phyloP scores from a whole-genome alignment of 1,284 basidiomycete genomes.

The Leccinum laetum region DNA sequence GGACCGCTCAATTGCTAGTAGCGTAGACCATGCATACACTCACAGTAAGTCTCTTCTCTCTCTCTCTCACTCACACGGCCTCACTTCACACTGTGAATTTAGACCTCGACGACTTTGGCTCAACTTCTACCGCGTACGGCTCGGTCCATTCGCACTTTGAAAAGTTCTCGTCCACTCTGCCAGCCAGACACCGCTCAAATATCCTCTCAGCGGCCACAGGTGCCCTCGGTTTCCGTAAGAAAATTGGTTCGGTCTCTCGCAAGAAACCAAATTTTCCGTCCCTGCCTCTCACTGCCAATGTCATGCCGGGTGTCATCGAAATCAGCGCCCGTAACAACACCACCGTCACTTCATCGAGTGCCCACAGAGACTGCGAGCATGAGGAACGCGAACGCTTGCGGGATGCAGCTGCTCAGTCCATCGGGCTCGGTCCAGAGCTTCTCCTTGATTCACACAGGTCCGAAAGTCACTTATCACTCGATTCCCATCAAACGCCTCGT shows the following conservation, averaged over 20 bases:
- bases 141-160: slow-evolving; percentile 7
- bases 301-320: slow-evolving; percentile 71
- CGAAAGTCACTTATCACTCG: slow-evolving; percentile 13
- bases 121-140: slow-evolving; percentile 13
- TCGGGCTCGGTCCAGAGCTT: slow-evolving; percentile 50
- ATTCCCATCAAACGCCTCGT: slow-evolving; percentile 12
- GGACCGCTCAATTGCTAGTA: slow-evolving; percentile 11
- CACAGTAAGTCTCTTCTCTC: not conserved
- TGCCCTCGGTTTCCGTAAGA: slow-evolving; percentile 49
- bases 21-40: not conserved
- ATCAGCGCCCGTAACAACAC: slow-evolving; percentile 50
- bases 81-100: not conserved
- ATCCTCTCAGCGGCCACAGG: slow-evolving; percentile 58
- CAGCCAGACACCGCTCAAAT: slow-evolving; percentile 40
- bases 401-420: slow-evolving; percentile 71
- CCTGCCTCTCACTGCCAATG: slow-evolving; percentile 29
- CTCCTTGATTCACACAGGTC: slow-evolving; percentile 16
- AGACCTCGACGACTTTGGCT: slow-evolving; percentile 19
- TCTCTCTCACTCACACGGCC: not conserved
- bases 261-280: slow-evolving; percentile 39
- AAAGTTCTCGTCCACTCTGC: slow-evolving; percentile 8
- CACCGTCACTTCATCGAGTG: slow-evolving; percentile 25
- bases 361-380: slow-evolving; percentile 53
- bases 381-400: slow-evolving; percentile 71
- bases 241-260: slow-evolving; percentile 41